Conservation (phyloP, 352 stramenopile species). For the Pythium phragmitis region DNA sequence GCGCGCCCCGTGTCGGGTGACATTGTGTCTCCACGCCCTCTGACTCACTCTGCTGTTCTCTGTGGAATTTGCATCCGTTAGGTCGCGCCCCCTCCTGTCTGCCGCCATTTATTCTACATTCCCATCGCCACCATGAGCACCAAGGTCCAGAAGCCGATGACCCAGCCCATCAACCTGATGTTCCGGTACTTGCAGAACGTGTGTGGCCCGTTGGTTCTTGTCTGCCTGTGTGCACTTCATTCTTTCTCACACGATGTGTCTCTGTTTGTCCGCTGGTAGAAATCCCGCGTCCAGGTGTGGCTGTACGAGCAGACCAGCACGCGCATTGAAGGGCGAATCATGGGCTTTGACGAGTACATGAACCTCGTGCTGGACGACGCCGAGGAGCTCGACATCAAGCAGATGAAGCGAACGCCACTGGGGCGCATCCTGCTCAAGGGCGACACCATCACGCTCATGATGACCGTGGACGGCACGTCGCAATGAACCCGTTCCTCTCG, state of each 20-base stretch:
- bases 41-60: neutral
- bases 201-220: constrained; percentile 24
- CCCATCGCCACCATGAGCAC: constrained; percentile 69
- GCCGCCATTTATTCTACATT: neutral
- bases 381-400: constrained; percentile 96
- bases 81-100: neutral
- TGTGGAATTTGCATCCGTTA: neutral
- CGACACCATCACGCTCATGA: constrained; percentile 99
- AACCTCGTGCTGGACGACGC: constrained; percentile 99
- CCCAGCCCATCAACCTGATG: constrained; percentile 99
- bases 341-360: constrained; percentile 99
- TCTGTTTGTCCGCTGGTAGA: constrained; percentile 41
- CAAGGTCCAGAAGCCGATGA: constrained; percentile 99
- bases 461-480: constrained; percentile 67
- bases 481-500: constrained; percentile 3
- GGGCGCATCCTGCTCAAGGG: constrained; percentile 99
- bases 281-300: constrained; percentile 98
- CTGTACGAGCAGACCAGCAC: constrained; percentile 99
- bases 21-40: no score
- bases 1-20: neutral
- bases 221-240: neutral
- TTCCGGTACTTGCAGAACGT: constrained; percentile 98
- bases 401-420: constrained; percentile 91
- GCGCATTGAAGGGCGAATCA: constrained; percentile 99
- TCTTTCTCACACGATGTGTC: neutral